Evolutionary conservation across 768 basidiomycete genomes (phyloP).

Genomic region (Rhizopogon vinicolor): DNA sequence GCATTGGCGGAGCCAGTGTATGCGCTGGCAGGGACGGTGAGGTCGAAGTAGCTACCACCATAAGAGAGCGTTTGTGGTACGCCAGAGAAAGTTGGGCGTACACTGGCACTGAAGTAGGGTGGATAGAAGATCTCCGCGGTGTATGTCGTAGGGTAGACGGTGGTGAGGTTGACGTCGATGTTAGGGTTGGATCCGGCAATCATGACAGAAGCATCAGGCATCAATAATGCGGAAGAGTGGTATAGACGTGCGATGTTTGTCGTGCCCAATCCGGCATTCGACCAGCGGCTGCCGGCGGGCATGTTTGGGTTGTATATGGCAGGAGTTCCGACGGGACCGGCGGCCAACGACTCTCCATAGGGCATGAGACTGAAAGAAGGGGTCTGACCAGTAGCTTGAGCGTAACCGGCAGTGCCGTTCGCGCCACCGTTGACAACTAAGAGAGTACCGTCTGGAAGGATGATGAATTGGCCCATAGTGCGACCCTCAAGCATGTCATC

Average conservation of each 20-base stretch:
- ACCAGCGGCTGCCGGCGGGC: slow-evolving; percentile 70
- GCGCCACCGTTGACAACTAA: slow-evolving; percentile 77
- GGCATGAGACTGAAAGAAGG: slow-evolving; percentile 51
- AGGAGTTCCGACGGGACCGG: slow-evolving; percentile 76
- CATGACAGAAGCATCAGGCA: slow-evolving; percentile 82
- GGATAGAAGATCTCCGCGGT: slow-evolving; percentile 90
- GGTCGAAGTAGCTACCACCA: slow-evolving; percentile 77
- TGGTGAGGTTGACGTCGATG: slow-evolving; percentile 66
- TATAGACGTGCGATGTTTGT: slow-evolving; percentile 79
- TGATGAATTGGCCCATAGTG: slow-evolving; percentile 91
- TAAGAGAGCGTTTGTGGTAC: slow-evolving; percentile 76
- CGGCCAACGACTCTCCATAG: slow-evolving; percentile 66
- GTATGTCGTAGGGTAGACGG: slow-evolving; percentile 72
- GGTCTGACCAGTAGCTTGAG: slow-evolving; percentile 47
- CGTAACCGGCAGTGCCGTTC: slow-evolving; percentile 89
- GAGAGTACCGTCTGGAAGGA: slow-evolving; percentile 74
- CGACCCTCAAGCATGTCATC: slow-evolving; percentile 72
- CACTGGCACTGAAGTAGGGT: slow-evolving; percentile 67
- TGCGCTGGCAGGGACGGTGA: slow-evolving; percentile 60
- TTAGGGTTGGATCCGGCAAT: slow-evolving; percentile 95
- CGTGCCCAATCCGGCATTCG: slow-evolving; percentile 54
- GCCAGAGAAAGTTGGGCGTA: slow-evolving; percentile 66
- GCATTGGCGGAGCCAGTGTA: slow-evolving; percentile 63
- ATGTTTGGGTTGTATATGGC: slow-evolving; percentile 79
- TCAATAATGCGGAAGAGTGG: slow-evolving; percentile 87